phyloP scores from a whole-genome alignment of 495 filamentous ascomycete genomes.

The Aspergillus sclerotiicarbonarius region DNA sequence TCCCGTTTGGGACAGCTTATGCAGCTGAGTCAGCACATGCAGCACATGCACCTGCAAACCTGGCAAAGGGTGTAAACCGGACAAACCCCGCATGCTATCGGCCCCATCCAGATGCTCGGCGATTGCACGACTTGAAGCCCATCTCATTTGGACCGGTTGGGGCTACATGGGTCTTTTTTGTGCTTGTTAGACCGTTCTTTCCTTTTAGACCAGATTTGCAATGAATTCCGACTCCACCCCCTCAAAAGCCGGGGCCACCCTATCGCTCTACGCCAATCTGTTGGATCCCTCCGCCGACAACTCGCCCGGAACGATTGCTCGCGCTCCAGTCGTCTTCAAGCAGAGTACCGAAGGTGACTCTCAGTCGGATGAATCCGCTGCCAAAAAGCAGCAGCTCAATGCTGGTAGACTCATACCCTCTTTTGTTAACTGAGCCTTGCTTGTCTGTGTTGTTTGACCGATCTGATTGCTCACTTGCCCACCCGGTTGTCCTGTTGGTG shows the following conservation, averaged over 20 bases:
- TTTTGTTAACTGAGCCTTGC: conserved; percentile 15
- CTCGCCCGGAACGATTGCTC: conserved; percentile 64
- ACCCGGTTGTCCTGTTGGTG: conserved; percentile 27
- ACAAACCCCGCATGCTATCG: conserved; percentile 7
- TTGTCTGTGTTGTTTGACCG: conserved; percentile 12
- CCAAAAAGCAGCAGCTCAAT: conserved; percentile 71
- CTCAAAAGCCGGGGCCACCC: conserved; percentile 35
- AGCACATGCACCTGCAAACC: not conserved
- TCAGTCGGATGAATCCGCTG: conserved; percentile 52
- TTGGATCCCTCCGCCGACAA: conserved; percentile 52
- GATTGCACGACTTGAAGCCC: not conserved
- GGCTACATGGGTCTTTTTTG: not conserved
- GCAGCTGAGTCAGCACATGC: not conserved
- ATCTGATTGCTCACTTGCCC: conserved; percentile 49
- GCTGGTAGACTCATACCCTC: conserved; percentile 60
- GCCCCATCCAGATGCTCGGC: not conserved
- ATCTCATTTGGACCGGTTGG: not conserved
- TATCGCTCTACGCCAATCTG: conserved; percentile 65
- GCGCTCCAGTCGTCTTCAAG: conserved; percentile 77
- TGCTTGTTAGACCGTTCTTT: not conserved
- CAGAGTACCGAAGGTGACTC: conserved; percentile 47
- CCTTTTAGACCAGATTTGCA: not conserved
- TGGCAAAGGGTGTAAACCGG: conserved; percentile 3
- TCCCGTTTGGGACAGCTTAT: not conserved
- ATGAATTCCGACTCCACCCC: conserved; percentile 40